These are phyloP conservation scores for Amanita brunnescens DNA, from an alignment of 768 basidiomycete species.

Conservation along the genomic window DNA sequence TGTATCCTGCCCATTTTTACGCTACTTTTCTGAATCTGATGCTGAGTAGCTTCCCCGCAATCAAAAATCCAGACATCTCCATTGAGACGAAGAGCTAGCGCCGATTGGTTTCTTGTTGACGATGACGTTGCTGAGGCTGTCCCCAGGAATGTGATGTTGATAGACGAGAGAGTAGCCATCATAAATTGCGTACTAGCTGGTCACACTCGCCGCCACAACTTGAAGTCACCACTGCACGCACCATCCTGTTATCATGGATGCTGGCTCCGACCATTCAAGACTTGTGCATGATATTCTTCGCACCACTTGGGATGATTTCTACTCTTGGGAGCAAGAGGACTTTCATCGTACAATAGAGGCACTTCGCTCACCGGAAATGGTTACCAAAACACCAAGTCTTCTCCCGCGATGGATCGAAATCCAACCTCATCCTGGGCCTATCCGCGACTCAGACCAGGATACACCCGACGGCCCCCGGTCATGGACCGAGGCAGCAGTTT, in stretches of 20 bases:
- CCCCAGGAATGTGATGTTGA: constrained; percentile 69
- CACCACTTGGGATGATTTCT: constrained; percentile 14
- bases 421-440: not conserved
- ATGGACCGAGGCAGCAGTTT: not conserved
- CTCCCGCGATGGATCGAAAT: constrained; percentile 1
- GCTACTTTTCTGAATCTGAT: constrained; percentile 60
- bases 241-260: not conserved
- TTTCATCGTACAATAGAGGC: constrained; percentile 11
- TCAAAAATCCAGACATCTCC: constrained; percentile 79
- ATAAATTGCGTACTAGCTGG: no score
- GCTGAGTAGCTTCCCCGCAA: constrained; percentile 79
- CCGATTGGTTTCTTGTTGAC: constrained; percentile 68
- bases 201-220: no score
- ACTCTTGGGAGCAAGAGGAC: constrained; percentile 17
- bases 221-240: not conserved
- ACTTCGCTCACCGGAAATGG: not conserved
- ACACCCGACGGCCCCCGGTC: not conserved
- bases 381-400: not conserved
- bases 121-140: constrained; percentile 80
- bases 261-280: not conserved
- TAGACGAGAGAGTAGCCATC: constrained; percentile 12
- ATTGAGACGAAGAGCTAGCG: constrained; percentile 56
- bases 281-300: constrained; percentile 7
- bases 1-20: constrained; percentile 75
- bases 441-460: not conserved